Evolutionary conservation across 1,139 yeast species (phyloP), one percentile per base, ranked within the genome.

Genomic region (Saccharomycopsis hybrid): DNA sequence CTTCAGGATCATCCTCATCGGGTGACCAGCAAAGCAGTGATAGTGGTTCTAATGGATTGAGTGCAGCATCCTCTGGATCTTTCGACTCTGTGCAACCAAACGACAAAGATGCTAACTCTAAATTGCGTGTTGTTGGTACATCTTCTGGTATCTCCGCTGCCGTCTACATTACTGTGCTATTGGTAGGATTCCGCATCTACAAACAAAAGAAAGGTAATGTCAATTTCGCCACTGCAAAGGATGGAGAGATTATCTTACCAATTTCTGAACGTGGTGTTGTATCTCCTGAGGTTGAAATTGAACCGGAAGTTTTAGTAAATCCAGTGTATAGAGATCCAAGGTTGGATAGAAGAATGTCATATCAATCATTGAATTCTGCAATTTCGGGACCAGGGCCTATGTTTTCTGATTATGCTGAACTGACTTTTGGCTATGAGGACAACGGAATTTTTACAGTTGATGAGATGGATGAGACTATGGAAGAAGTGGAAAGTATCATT

Each of bases 121-220:
- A 70, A 52, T 69, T 80, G 43, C 76, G 80, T 24, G 85, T 84
- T 37, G 70, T 82, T 35, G 73, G 83, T 30, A 69, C 82, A 46
- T 89, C 89, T 51, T 78, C 85, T n/a, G 78, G 82, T 28, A 76
- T 77, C 30, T 92, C 90, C 50, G 77, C 82, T 52, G 69, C 74
- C 4, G 63, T 75, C 29, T 83, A 82, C 63, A 68, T 82, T 63
- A 68, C 77, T 1, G 67, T 78, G 41, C 73, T 83, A 73, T 58
- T 68, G 29, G 59, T 66, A 29, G 61, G 63, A 50, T 68, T 72
- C 40, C 64, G 67, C 57, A 62, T 63, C 47, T 67, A 67, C 56
- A 65, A 67, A 51, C 69, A 67, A 58, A 65, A 57, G 52, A 60
- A 63, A 49, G 47, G 57, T 39, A 48, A 40, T 40, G 33, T 56